Evolutionary conservation across 805 yeast species (phyloP).

Genomic region (Zygoascus tannicola): DNA sequence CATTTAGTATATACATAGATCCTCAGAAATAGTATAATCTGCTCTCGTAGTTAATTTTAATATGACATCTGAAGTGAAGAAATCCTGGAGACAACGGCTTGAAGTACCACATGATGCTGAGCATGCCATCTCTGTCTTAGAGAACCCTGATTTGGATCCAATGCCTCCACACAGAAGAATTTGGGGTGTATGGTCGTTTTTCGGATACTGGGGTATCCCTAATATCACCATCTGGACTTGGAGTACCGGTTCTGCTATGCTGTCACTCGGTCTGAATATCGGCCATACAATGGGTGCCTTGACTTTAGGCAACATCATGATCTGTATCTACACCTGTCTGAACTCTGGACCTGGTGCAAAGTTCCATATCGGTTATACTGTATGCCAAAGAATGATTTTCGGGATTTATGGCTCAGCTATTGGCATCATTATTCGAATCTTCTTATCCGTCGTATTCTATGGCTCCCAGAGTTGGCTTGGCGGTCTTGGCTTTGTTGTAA

Average conservation of each 20-base stretch:
- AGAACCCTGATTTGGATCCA: slow-evolving; percentile 38
- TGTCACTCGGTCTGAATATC: slow-evolving; percentile 38
- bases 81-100: too few species aligned
- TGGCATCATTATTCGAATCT: slow-evolving; percentile 34
- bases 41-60: too few species aligned
- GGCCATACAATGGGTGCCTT: slow-evolving; percentile 38
- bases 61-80: too few species aligned
- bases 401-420: slow-evolving; percentile 38
- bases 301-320: slow-evolving; percentile 33
- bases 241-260: slow-evolving; percentile 38
- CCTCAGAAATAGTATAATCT: too few species aligned
- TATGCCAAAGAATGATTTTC: slow-evolving; percentile 35
- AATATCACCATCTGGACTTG: slow-evolving; percentile 37
- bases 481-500: slow-evolving; percentile 31
- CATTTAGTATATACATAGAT: too few species aligned
- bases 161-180: slow-evolving; percentile 11
- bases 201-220: slow-evolving; percentile 17
- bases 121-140: slow-evolving; percentile 4
- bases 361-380: slow-evolving; percentile 42
- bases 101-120: slow-evolving; percentile 5
- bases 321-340: slow-evolving; percentile 32
- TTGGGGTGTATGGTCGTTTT: slow-evolving; percentile 13
- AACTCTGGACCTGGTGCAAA: slow-evolving; percentile 40
- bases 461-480: slow-evolving; percentile 22
- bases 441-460: slow-evolving; percentile 3